Percentiles rank a stretch among this genome's conserved stretches.
Conservation (phyloP, 1,139 yeast genomes). For the Trichomonascaceae sp. region DNA sequence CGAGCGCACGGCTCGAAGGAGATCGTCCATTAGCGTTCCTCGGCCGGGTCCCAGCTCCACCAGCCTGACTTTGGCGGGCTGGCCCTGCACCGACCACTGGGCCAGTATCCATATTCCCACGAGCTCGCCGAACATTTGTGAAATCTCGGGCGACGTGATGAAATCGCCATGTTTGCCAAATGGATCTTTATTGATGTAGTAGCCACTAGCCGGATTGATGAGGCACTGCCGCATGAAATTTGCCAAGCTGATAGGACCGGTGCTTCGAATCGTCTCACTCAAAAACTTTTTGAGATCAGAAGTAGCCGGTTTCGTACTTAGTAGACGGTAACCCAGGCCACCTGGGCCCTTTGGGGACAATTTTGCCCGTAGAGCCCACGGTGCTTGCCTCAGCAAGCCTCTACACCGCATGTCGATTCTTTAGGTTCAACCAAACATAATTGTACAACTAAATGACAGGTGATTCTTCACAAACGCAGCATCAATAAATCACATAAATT, state of each 20-base stretch:
- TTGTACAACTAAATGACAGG: no score
- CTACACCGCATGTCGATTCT: no score
- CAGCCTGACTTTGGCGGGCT: conserved; percentile 38
- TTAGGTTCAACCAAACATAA: no score
- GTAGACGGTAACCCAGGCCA: no score
- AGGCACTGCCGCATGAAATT: conserved; percentile 74
- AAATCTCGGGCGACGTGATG: conserved; percentile 76
- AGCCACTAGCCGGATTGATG: conserved; percentile 67
- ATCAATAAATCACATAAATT: no score
- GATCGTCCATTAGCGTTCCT: conserved; percentile 68
- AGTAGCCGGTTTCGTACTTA: no score
- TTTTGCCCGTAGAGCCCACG: no score
- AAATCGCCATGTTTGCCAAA: conserved; percentile 62
- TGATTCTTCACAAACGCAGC: no score
- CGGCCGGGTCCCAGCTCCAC: conserved; percentile 84
- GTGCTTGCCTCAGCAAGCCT: no score
- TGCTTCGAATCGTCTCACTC: conserved; percentile 38
- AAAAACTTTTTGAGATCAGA: no score
- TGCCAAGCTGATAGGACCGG: conserved; percentile 67
- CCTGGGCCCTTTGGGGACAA: no score
- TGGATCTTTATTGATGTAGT: conserved; percentile 69
- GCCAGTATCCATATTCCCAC: conserved; percentile 55
- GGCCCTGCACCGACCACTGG: conserved; percentile 47
- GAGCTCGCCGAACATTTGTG: conserved; percentile 80
- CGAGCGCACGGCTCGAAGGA: conserved; percentile 27